phyloP scores from a whole-genome alignment of 208 protist genomes.

The Acanthamoeba healyi region DNA sequence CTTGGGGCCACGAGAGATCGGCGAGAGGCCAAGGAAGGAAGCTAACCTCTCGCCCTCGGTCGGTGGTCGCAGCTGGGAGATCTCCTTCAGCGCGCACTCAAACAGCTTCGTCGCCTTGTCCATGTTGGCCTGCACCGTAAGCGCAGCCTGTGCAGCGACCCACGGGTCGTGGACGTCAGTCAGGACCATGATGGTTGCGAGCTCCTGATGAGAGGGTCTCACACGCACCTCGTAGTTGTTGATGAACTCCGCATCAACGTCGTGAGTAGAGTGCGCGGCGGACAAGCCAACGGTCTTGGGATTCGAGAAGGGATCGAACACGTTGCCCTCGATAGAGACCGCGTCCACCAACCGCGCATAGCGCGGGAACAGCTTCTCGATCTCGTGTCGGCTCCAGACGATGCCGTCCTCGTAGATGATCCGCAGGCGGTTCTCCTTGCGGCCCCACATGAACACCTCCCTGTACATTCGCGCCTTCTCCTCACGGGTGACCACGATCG shows the following conservation, averaged over 20 bases:
- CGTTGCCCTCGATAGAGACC: not conserved
- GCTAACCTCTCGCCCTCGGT: conserved; percentile 14
- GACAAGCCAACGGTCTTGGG: conserved; percentile 40
- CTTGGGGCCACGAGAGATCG: not conserved
- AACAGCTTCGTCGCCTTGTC: conserved; percentile 9
- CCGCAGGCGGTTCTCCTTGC: not conserved
- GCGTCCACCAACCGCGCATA: conserved; percentile 8
- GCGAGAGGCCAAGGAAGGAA: not conserved
- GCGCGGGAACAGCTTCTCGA: conserved; percentile 51
- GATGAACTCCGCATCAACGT: not conserved
- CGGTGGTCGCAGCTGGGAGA: not conserved
- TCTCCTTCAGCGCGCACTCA: conserved; percentile 34
- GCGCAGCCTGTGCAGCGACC: conserved; percentile 12
- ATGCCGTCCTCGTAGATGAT: conserved; percentile 32
- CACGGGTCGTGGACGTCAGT: too few species aligned
- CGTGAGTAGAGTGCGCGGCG: not conserved
- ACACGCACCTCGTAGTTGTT: conserved; percentile 1
- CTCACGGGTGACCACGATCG: conserved; percentile 25
- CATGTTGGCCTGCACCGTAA: not conserved
- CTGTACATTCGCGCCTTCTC: conserved; percentile 63
- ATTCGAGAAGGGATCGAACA: conserved; percentile 32
- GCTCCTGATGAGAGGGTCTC: too few species aligned
- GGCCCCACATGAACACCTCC: conserved; percentile 1
- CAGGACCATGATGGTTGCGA: too few species aligned
- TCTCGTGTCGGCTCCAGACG: not conserved